A percentile compares a stretch with the other conserved stretches of the same genome.
phyloP scores from a whole-genome alignment of 129 eudicot species.

The Smallanthus sonchifolius region DNA sequence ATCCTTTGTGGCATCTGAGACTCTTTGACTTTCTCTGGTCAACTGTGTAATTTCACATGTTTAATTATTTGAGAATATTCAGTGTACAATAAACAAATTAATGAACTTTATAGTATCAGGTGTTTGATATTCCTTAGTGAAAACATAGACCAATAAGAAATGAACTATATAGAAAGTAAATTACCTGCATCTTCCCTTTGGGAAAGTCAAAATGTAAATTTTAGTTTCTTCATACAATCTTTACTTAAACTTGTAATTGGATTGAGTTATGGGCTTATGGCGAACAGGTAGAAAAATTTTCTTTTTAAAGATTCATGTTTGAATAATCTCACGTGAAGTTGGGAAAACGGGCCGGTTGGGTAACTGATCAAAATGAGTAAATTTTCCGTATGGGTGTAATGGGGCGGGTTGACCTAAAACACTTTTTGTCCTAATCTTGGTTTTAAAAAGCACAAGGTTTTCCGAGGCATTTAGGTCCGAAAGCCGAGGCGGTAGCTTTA shows the following conservation, averaged over 20 bases:
- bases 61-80: slow-evolving; percentile 8
- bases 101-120: background rate
- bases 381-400: too few species aligned
- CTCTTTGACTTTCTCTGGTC: slow-evolving; percentile 22
- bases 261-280: background rate
- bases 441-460: too few species aligned
- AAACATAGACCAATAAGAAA: background rate
- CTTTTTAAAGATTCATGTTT: too few species aligned
- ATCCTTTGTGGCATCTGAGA: slow-evolving; percentile 60
- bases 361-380: too few species aligned
- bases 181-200: background rate
- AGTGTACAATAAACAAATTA: background rate
- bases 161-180: background rate
- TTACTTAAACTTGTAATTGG: background rate
- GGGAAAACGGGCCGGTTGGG: too few species aligned
- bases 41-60: slow-evolving; percentile 19
- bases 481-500: too few species aligned
- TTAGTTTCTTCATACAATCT: background rate
- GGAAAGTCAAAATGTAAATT: background rate
- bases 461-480: too few species aligned
- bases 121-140: background rate
- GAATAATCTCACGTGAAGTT: too few species aligned
- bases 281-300: background rate
- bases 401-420: too few species aligned
- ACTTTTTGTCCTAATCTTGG: too few species aligned